phyloP scores from a whole-genome alignment of 768 basidiomycete genomes.

The Multifurca ochricompacta region DNA sequence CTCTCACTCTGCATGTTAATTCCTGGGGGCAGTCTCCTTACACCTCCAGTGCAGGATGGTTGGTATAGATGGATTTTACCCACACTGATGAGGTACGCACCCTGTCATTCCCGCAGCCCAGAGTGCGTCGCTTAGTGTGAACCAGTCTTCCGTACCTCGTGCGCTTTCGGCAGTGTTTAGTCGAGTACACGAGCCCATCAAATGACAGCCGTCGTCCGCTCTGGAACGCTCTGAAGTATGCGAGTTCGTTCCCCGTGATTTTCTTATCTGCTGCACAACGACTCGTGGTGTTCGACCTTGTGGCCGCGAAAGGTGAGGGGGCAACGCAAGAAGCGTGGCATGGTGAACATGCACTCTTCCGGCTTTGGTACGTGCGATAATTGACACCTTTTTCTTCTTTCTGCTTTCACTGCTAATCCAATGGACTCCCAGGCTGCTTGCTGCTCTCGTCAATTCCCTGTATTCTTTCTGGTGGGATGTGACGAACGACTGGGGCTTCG shows the following conservation, averaged over 20 bases:
- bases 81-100: constrained; percentile 73
- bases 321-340: constrained; percentile 49
- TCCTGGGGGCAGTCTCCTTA: constrained; percentile 68
- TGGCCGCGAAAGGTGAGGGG: constrained; percentile 39
- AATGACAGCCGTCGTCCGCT: constrained; percentile 68
- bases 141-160: constrained; percentile 80
- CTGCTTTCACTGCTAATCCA: background rate
- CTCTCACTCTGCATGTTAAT: constrained; percentile 82
- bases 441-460: constrained; percentile 78
- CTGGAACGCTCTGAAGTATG: constrained; percentile 92
- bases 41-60: constrained; percentile 52
- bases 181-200: constrained; percentile 62
- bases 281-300: constrained; percentile 53
- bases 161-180: constrained; percentile 89
- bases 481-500: constrained; percentile 95
- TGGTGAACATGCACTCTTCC: constrained; percentile 71
- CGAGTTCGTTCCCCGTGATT: constrained; percentile 94
- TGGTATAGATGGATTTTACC: constrained; percentile 73
- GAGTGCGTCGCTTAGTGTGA: background rate
- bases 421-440: constrained; percentile 63
- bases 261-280: constrained; percentile 88
- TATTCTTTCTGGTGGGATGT: constrained; percentile 99
- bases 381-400: background rate
- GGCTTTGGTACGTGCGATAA: constrained; percentile 56
- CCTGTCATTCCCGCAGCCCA: background rate